Evolutionary conservation across 306 rosid genomes (phyloP).

Genomic region (Hippophae tibetana): DNA sequence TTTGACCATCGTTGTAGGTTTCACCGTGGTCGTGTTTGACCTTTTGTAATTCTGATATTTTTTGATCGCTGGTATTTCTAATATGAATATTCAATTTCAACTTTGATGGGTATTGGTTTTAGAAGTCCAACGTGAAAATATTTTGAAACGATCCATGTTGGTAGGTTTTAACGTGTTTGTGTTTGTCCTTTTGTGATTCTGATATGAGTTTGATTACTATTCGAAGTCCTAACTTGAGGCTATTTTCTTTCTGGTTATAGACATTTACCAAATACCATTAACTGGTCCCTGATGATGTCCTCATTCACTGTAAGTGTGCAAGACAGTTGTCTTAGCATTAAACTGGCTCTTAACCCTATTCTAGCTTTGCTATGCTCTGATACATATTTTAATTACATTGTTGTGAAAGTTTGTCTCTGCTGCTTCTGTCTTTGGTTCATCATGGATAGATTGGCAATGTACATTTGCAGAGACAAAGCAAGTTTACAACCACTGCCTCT

Average conservation of each 20-base stretch:
- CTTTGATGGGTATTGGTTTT: no score
- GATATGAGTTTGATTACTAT: background rate
- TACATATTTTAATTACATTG: background rate
- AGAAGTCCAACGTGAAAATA: no score
- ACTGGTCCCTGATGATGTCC: constrained; percentile 88
- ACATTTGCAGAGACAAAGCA: constrained; percentile 64
- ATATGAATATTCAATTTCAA: no score
- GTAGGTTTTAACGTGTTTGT: background rate
- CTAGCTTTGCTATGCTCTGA: background rate
- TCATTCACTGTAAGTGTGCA: constrained; percentile 52
- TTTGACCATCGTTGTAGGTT: background rate
- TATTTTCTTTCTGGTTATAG: constrained; percentile 33
- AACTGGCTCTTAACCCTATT: background rate
- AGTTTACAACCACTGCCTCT: constrained; percentile 12
- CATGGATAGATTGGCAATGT: constrained; percentile 75
- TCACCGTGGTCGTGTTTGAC: no score
- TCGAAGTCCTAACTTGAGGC: background rate
- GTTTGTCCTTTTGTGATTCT: background rate
- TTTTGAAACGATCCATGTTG: no score
- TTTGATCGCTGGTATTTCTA: no score
- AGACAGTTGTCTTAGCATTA: background rate
- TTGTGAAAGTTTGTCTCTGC: constrained; percentile 67
- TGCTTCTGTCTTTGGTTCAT: constrained; percentile 66
- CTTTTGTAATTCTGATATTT: no score
- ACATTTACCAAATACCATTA: constrained; percentile 52